Evolutionary conservation across 306 rosid genomes (phyloP), one percentile per base, ranked within the genome.

Genomic region (Herpetospermum pedunculosum): DNA sequence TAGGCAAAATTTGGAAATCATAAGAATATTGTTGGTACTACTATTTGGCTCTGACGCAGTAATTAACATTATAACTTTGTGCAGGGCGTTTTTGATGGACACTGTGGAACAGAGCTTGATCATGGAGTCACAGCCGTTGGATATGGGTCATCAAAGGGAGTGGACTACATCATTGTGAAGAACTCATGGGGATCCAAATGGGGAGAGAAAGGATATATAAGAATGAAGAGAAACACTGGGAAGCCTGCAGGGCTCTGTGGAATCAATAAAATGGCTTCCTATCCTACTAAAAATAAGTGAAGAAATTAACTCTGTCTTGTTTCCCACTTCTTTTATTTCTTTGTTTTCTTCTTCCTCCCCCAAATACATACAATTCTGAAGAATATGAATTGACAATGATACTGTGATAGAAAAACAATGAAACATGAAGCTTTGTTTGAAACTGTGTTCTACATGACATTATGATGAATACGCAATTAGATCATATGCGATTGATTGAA

Each of bases 41-140:
- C 41, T 29, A 26, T 11, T 49, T 72, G 29, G 8, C 2, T 28
- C 34, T 18, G 18, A 14, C 16, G 15, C 41, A 38, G n/a, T 6
- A 15, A 53, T 25, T 11, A 29, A 43, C 19, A 18, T 10, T 40
- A 75, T 25, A 28, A 16, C 30, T 64, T 29, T 30, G 6, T 57
- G 52, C 18, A 89, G 96, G 92, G 96, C 49, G 84, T 85, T 26
- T 87, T 89, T 8, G 80, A 85, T 49, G 96, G 96, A 14, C 85
- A 83, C 26, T 87, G 96, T 10, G 90, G 90, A 75, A 85, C 57
- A n/a, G 81, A 81, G 23, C 80, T 89, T 23, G 90, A 89, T 80
- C 92, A 87, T n/a, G 90, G 96, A 58, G 96, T 89, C 65, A 74
- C 90, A 11, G 92, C 96, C 4, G 89, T 89, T 72, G 96, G 92